A percentile compares a stretch with the other conserved stretches of the same genome.
phyloP scores from a whole-genome alignment of 75 land plant genomes.

The Cupressus sempervirens region DNA sequence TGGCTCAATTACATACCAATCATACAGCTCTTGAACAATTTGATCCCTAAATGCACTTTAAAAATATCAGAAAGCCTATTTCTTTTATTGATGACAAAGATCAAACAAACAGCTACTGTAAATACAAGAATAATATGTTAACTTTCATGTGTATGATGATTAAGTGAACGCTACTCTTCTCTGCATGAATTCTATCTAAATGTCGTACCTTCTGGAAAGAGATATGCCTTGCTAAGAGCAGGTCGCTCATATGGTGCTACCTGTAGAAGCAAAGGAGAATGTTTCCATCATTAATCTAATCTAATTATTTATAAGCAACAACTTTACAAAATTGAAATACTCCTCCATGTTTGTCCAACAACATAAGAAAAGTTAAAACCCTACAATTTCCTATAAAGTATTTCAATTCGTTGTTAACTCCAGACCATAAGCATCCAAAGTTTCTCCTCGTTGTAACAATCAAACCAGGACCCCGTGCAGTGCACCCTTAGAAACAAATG shows the following conservation, averaged over 20 bases:
- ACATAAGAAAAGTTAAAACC: background rate
- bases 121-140: background rate
- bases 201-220: slow-evolving; percentile 77
- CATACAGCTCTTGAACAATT: background rate
- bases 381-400: background rate
- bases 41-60: background rate
- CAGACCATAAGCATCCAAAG: background rate
- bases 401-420: background rate
- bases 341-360: background rate
- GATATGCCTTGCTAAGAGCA: slow-evolving; percentile 93
- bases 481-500: background rate
- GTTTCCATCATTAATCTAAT: background rate
- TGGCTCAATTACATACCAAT: background rate
- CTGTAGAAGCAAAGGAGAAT: slow-evolving; percentile 34
- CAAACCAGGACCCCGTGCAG: background rate
- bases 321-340: background rate
- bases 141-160: background rate
- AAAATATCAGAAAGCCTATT: background rate
- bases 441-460: background rate
- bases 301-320: background rate
- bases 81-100: background rate
- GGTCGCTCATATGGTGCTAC: slow-evolving; percentile 99
- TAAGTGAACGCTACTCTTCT: background rate
- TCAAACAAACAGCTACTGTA: background rate
- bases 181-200: background rate